Percentiles rank a stretch among this genome's conserved stretches.
phyloP scores from a whole-genome alignment of 192 early-diverging fungal species.

The Podila epigama region DNA sequence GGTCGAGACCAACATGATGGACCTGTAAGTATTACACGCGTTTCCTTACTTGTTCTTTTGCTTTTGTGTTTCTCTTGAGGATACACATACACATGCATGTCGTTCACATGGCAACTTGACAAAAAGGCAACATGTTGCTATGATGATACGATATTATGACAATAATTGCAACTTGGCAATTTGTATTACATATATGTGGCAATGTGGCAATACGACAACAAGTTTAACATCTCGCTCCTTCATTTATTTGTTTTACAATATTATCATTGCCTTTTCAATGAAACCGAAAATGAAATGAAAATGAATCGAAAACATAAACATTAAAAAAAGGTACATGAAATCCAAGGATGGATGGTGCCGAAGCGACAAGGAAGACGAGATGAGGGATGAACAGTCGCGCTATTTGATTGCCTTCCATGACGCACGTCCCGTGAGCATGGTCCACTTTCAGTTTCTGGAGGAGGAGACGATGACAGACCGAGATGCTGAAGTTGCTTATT shows the following conservation, averaged over 20 bases:
- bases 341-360: slow-evolving; percentile 75
- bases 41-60: not conserved
- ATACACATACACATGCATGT: not conserved
- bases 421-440: slow-evolving; percentile 39
- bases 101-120: not conserved
- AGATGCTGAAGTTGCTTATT: slow-evolving; percentile 66
- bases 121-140: too few species aligned
- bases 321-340: slow-evolving; percentile 56
- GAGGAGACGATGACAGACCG: slow-evolving; percentile 69
- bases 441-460: slow-evolving; percentile 68
- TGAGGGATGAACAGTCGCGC: slow-evolving; percentile 59
- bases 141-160: too few species aligned
- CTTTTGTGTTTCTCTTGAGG: too few species aligned
- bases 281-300: too few species aligned
- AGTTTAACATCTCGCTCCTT: too few species aligned
- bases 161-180: too few species aligned
- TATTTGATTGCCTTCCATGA: slow-evolving; percentile 61
- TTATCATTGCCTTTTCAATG: too few species aligned
- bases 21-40: slow-evolving; percentile 52
- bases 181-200: too few species aligned
- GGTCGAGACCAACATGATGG: slow-evolving; percentile 67
- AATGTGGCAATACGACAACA: too few species aligned
- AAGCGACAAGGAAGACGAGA: slow-evolving; percentile 61
- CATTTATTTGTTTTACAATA: too few species aligned
- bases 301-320: too few species aligned